phyloP scores from a whole-genome alignment of 768 basidiomycete genomes.

The Baorangia bicolor region DNA sequence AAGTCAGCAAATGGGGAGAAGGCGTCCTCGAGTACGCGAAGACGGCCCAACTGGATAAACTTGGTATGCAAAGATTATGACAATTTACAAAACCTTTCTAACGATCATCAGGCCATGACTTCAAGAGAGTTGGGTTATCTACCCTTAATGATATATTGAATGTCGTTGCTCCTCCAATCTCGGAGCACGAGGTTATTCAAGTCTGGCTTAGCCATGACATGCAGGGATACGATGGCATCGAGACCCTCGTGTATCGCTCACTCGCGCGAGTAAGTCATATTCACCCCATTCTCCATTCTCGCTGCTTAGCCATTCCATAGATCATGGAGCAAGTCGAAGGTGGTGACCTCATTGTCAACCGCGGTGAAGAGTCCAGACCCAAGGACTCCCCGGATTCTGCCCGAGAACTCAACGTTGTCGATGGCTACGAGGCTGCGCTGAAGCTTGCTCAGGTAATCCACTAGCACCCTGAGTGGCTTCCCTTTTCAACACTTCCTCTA shows the following conservation, averaged over 20 bases:
- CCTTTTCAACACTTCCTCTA: constrained; percentile 30
- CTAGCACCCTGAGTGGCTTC: background rate
- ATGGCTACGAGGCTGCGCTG: constrained; percentile 79
- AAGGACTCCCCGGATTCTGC: constrained; percentile 48
- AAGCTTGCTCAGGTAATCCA: constrained; percentile 75
- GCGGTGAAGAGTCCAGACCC: constrained; percentile 72
- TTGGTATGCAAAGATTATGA: constrained; percentile 55
- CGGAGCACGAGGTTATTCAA: constrained; percentile 96
- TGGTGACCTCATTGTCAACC: constrained; percentile 86
- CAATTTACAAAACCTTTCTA: background rate
- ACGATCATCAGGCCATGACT: constrained; percentile 69
- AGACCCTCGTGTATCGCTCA: constrained; percentile 88
- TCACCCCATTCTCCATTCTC: background rate
- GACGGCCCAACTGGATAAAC: constrained; percentile 84
- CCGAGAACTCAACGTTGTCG: constrained; percentile 79
- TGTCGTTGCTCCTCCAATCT: constrained; percentile 96
- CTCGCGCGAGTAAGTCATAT: constrained; percentile 64
- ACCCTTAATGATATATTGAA: constrained; percentile 91
- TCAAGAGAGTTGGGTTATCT: constrained; percentile 83
- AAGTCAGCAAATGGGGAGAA: constrained; percentile 86
- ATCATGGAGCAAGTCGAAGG: constrained; percentile 95
- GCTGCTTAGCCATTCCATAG: constrained; percentile 37
- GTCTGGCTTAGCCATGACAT: constrained; percentile 96
- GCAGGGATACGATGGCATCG: constrained; percentile 94
- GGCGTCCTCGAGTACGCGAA: constrained; percentile 87